phyloP scores from a whole-genome alignment of 352 stramenopile species.

The Globisporangium solare region DNA sequence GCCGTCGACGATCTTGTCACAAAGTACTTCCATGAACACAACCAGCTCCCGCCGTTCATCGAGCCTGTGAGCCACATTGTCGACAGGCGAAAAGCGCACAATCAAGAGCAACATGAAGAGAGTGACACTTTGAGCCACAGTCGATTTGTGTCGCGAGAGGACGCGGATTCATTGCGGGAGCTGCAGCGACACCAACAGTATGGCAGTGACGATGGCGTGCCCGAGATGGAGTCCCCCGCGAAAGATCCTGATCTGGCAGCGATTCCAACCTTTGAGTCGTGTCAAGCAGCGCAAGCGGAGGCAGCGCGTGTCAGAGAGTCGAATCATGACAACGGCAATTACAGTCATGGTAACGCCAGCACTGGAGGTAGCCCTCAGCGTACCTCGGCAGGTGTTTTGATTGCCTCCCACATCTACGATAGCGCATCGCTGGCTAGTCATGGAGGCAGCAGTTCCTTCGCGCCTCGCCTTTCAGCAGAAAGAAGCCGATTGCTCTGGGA shows the following conservation, averaged over 20 bases:
- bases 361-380: slow-evolving; percentile 5
- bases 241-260: slow-evolving; percentile 1
- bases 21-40: slow-evolving; percentile 49
- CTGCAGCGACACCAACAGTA: slow-evolving; percentile 7
- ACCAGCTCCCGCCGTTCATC: slow-evolving; percentile 55
- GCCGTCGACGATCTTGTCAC: slow-evolving; percentile 54
- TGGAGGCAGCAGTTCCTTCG: neutral
- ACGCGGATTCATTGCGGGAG: slow-evolving; percentile 10
- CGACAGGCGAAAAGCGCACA: slow-evolving; percentile 14
- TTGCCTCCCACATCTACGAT: slow-evolving; percentile 11
- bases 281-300: slow-evolving; percentile 13
- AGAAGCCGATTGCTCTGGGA: slow-evolving; percentile 25
- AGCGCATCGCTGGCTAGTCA: neutral
- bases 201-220: slow-evolving; percentile 15
- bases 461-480: slow-evolving; percentile 13
- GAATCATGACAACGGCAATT: neutral
- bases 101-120: slow-evolving; percentile 30
- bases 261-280: slow-evolving; percentile 22
- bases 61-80: slow-evolving; percentile 19
- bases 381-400: slow-evolving; percentile 6
- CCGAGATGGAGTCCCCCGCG: slow-evolving; percentile 12
- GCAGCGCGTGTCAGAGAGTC: neutral
- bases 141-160: slow-evolving; percentile 8
- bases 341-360: neutral
- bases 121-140: slow-evolving; percentile 6